Evolutionary conservation across 768 basidiomycete species (phyloP).

Genomic region (Agrocybe pediades): DNA sequence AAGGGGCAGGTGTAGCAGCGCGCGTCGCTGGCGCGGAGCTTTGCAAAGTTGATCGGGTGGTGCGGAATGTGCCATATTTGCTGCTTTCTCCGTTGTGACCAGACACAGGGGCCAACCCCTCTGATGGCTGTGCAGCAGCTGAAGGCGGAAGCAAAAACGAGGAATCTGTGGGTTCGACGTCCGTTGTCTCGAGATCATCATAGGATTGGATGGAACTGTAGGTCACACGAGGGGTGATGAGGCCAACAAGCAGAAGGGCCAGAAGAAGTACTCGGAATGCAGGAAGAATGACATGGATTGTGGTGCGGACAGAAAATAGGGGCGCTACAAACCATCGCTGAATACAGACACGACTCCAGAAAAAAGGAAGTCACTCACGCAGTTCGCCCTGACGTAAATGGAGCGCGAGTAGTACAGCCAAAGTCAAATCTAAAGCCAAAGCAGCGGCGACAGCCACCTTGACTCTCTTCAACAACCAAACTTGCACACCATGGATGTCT

Average conservation of each 20-base stretch:
- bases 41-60: slow-evolving; percentile 48
- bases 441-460: slow-evolving; percentile 55
- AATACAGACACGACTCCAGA: slow-evolving; percentile 13
- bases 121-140: slow-evolving; percentile 42
- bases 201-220: slow-evolving; percentile 55
- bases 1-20: slow-evolving; percentile 48
- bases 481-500: slow-evolving; percentile 67
- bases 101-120: slow-evolving; percentile 50
- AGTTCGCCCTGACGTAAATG: slow-evolving; percentile 34
- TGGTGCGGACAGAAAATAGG: slow-evolving; percentile 26
- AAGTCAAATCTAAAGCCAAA: slow-evolving; percentile 59
- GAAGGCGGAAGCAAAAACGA: slow-evolving; percentile 60
- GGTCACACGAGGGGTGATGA: slow-evolving; percentile 64
- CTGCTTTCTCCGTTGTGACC: slow-evolving; percentile 40
- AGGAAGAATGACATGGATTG: slow-evolving; percentile 52
- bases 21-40: slow-evolving; percentile 58
- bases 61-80: slow-evolving; percentile 80
- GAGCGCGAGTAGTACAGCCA: slow-evolving; percentile 56
- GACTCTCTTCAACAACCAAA: slow-evolving; percentile 65
- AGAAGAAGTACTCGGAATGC: slow-evolving; percentile 68
- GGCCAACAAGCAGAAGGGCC: slow-evolving; percentile 56
- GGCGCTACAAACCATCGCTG: slow-evolving; percentile 20
- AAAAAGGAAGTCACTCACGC: slow-evolving; percentile 28
- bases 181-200: slow-evolving; percentile 39
- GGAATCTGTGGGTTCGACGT: slow-evolving; percentile 40